Evolutionary conservation across 306 rosid genomes (phyloP).

Genomic region (Cucurbita pepo): DNA sequence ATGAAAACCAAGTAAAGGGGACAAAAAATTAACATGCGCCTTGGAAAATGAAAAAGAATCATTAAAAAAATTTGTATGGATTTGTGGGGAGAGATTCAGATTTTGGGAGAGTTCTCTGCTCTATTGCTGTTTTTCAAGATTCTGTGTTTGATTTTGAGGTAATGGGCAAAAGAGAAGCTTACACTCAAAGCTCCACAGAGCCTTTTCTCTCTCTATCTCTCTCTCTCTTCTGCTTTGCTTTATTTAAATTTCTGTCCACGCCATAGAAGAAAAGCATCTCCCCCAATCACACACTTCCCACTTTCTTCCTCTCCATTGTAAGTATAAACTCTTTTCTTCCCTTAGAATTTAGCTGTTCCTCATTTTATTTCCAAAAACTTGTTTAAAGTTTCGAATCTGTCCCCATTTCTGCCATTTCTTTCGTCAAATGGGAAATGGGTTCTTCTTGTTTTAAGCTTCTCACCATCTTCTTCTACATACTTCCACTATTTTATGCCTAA

Average conservation of each 20-base stretch:
- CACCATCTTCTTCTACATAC: conserved; percentile 13
- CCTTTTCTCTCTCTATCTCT: background rate
- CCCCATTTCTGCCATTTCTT: conserved; percentile 17
- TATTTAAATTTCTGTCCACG: conserved; percentile 24
- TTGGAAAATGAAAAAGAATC: conserved; percentile 2
- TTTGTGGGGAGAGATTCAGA: conserved; percentile 21
- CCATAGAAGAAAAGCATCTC: conserved; percentile 65
- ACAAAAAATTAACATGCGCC: conserved; percentile 25
- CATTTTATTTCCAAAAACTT: conserved; percentile 33
- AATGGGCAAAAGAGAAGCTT: conserved; percentile 36
- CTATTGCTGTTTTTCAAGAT: conserved; percentile 9
- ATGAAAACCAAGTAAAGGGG: conserved; percentile 25
- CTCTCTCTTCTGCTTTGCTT: conserved; percentile 6
- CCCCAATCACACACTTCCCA: conserved; percentile 21
- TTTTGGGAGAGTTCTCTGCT: conserved; percentile 1
- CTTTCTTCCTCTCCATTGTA: conserved; percentile 53
- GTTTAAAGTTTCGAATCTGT: conserved; percentile 48
- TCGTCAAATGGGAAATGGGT: conserved; percentile 25
- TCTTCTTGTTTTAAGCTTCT: conserved; percentile 20
- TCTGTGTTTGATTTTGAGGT: conserved; percentile 21
- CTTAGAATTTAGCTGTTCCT: conserved; percentile 33
- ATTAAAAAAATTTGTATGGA: conserved; percentile 35
- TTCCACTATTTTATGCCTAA: conserved; percentile 8
- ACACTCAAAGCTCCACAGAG: conserved; percentile 31
- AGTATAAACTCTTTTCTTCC: conserved; percentile 59